Percentiles rank a stretch among this genome's conserved stretches.
These are phyloP conservation scores for Datura wrightii DNA, from an alignment of 257 asterid genomes.

Conservation along the genomic window DNA sequence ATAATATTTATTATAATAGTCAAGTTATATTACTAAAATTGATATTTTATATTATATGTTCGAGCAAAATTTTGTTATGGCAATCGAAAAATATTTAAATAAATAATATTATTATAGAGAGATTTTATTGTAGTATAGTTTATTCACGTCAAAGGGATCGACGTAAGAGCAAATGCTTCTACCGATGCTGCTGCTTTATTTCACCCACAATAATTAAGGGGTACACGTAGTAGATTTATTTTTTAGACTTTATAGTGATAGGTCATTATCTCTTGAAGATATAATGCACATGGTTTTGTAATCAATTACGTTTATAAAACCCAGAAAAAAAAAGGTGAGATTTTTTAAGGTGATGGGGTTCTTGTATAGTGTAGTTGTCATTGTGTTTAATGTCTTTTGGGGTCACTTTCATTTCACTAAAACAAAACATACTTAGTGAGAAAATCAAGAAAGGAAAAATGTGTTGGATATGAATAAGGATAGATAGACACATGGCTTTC, in stretches of 20 bases:
- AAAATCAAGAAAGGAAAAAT: constrained; percentile 27
- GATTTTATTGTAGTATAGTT: no score
- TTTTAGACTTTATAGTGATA: constrained; percentile 40
- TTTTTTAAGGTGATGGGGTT: constrained; percentile 20
- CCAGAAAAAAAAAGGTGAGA: constrained; percentile 18
- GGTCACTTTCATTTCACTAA: constrained; percentile 7
- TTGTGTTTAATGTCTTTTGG: background rate
- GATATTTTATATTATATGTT: no score
- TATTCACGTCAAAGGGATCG: background rate
- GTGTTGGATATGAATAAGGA: constrained; percentile 18
- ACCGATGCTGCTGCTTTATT: background rate
- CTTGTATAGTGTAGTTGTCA: constrained; percentile 3
- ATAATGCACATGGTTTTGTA: constrained; percentile 60
- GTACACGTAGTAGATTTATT: constrained; percentile 25
- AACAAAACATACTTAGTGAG: constrained; percentile 9
- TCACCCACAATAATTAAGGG: constrained; percentile 29
- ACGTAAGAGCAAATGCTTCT: constrained; percentile 1
- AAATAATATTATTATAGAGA: no score
- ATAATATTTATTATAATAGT: no score
- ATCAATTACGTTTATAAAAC: constrained; percentile 32
- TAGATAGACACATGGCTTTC: constrained; percentile 21
- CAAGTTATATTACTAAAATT: no score
- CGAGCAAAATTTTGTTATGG: no score
- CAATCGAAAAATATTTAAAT: no score
- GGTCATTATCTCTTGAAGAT: constrained; percentile 51